Evolutionary conservation across 208 protist species (phyloP).

Genomic region (Leishmania aethiopica): DNA sequence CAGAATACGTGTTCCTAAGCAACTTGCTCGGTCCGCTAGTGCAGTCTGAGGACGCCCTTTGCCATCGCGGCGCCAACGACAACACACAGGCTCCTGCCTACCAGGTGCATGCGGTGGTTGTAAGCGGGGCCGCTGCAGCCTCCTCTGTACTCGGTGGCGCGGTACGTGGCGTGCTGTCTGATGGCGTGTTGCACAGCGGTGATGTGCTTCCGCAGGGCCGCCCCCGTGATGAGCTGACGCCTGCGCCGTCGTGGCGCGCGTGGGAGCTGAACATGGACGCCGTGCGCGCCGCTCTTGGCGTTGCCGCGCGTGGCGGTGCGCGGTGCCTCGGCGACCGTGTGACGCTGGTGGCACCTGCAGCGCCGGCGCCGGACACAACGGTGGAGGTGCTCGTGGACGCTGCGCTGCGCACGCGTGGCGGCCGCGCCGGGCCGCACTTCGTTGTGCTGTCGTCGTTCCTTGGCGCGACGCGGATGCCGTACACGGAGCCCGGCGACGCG

Average conservation of each 20-base stretch:
- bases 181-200: not conserved
- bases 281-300: constrained; percentile 1
- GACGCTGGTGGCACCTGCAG: constrained; percentile 10
- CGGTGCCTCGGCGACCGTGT: constrained; percentile 12
- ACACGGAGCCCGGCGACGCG: constrained; percentile 18
- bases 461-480: constrained; percentile 8
- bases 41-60: constrained; percentile 16
- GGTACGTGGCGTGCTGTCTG: not conserved
- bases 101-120: not conserved
- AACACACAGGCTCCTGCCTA: not conserved
- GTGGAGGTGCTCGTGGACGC: constrained; percentile 24
- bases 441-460: constrained; percentile 24
- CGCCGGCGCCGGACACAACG: not conserved
- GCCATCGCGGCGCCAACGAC: not conserved
- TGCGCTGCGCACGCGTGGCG: constrained; percentile 15
- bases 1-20: not conserved
- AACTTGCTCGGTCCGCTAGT: constrained; percentile 12
- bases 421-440: constrained; percentile 17
- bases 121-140: not conserved
- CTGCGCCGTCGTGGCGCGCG: constrained; percentile 5
- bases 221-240: not conserved
- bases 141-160: not conserved
- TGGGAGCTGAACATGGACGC: constrained; percentile 10
- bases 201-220: not conserved
- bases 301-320: not conserved